A percentile compares a stretch with the other conserved stretches of the same genome.
Conservation (phyloP, 2,329 filamentous ascomycete genomes). For the Allantophomopsis lycopodina region DNA sequence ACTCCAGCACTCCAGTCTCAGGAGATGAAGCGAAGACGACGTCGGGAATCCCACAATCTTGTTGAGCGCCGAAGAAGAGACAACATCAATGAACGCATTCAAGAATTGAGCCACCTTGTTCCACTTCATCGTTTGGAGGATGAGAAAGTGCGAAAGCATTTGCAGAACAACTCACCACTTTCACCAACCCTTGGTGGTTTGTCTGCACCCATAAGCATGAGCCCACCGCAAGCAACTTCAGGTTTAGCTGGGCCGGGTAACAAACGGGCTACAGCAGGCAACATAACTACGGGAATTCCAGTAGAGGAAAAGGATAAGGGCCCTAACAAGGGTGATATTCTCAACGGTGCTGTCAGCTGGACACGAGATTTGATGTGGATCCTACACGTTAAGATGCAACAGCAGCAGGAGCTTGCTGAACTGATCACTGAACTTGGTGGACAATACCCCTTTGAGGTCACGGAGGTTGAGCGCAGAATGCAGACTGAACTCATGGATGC, state of each 20-base stretch:
- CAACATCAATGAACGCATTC: slow-evolving; percentile 98
- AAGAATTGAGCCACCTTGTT: slow-evolving; percentile 87
- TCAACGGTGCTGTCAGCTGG: slow-evolving; percentile 95
- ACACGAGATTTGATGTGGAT: slow-evolving; percentile 97
- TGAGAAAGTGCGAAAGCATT: slow-evolving; percentile 90
- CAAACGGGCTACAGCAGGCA: slow-evolving; percentile 62
- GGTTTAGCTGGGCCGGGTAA: slow-evolving; percentile 76
- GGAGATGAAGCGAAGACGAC: slow-evolving; percentile 83
- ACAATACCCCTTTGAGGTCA: slow-evolving; percentile 66
- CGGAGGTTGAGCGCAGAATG: slow-evolving; percentile 92
- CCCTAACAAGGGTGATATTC: slow-evolving; percentile 95
- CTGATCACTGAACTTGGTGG: slow-evolving; percentile 60
- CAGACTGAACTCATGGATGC: slow-evolving; percentile 83
- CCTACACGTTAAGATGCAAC: slow-evolving; percentile 75
- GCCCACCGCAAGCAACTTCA: slow-evolving; percentile 69
- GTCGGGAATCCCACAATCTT: slow-evolving; percentile 89
- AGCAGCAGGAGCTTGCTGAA: slow-evolving; percentile 77
- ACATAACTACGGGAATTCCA: slow-evolving; percentile 84
- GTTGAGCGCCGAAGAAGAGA: slow-evolving; percentile 90
- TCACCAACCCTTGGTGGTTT: slow-evolving; percentile 68
- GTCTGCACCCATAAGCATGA: slow-evolving; percentile 32
- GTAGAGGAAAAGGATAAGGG: slow-evolving; percentile 97
- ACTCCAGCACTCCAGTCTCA: slow-evolving; percentile 50
- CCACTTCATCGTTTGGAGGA: slow-evolving; percentile 88
- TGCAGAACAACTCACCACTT: slow-evolving; percentile 81